Evolutionary conservation across 2,329 filamentous ascomycete species (phyloP).

Genomic region (Neopestalotiopsis rosae): DNA sequence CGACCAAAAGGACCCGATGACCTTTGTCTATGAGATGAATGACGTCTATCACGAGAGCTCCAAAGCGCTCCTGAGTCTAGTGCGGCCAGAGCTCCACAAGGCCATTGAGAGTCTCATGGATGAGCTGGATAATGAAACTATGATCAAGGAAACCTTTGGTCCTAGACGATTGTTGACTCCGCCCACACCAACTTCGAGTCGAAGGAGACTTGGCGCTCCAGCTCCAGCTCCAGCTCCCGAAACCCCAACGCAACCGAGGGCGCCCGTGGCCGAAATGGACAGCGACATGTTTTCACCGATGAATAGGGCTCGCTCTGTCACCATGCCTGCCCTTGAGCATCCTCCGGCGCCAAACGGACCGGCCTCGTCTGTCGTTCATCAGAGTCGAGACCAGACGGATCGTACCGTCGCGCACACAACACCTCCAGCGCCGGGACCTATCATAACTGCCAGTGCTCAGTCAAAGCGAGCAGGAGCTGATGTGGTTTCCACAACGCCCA

Average conservation of each 20-base stretch:
- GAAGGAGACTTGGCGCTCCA: no score
- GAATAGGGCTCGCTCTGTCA: neutral
- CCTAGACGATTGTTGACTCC: neutral
- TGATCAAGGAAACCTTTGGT: neutral
- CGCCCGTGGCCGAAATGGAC: slow-evolving; percentile 7
- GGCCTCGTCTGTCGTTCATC: neutral
- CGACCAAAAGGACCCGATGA: neutral
- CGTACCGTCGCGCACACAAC: neutral
- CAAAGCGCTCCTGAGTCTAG: neutral
- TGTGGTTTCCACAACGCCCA: neutral
- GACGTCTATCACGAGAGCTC: neutral
- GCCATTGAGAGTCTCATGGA: slow-evolving; percentile 1
- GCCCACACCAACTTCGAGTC: neutral
- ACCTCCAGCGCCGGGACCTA: neutral
- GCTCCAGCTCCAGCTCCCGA: neutral
- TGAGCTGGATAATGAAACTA: neutral
- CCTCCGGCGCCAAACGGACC: neutral
- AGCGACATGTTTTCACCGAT: neutral
- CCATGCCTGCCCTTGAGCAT: neutral
- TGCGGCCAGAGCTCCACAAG: neutral
- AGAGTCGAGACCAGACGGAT: neutral
- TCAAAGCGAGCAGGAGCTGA: neutral
- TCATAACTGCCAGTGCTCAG: neutral
- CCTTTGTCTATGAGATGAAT: neutral
- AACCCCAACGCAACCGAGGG: neutral